These are phyloP conservation scores for Nitzschia sp. DNA, from an alignment of 108 stramenopile species.

Conservation along the genomic window DNA sequence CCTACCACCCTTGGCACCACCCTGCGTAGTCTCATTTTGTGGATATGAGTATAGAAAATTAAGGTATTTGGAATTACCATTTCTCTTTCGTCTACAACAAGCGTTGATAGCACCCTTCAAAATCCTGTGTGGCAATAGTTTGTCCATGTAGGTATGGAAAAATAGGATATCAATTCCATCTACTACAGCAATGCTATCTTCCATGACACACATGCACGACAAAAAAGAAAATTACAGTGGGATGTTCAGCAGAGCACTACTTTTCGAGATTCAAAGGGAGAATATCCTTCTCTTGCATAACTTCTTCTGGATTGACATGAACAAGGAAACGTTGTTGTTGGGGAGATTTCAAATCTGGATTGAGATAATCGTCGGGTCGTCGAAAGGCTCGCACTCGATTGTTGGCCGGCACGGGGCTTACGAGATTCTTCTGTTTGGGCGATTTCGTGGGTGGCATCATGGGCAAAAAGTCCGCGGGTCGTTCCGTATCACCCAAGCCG, in stretches of 20 bases:
- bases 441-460: background rate
- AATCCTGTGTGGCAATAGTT: no score
- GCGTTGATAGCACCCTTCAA: no score
- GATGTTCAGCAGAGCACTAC: background rate
- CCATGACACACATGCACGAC: no score
- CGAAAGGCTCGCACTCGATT: conserved; percentile 12
- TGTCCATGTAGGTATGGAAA: no score
- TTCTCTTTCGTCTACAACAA: no score
- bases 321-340: background rate
- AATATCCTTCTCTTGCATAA: background rate
- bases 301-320: background rate
- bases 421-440: background rate
- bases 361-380: conserved; percentile 15
- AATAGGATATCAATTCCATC: no score
- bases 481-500: background rate
- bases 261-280: conserved; percentile 6
- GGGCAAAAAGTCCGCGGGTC: conserved; percentile 13
- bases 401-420: background rate
- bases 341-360: conserved; percentile 8
- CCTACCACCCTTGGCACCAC: no score
- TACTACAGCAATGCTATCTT: no score
- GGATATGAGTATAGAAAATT: no score
- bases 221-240: no score
- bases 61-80: no score
- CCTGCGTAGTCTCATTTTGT: no score